A percentile compares a stretch with the other conserved stretches of the same genome.
Conservation (phyloP, 2,329 filamentous ascomycete genomes). For the Byssochlamys sp. region DNA sequence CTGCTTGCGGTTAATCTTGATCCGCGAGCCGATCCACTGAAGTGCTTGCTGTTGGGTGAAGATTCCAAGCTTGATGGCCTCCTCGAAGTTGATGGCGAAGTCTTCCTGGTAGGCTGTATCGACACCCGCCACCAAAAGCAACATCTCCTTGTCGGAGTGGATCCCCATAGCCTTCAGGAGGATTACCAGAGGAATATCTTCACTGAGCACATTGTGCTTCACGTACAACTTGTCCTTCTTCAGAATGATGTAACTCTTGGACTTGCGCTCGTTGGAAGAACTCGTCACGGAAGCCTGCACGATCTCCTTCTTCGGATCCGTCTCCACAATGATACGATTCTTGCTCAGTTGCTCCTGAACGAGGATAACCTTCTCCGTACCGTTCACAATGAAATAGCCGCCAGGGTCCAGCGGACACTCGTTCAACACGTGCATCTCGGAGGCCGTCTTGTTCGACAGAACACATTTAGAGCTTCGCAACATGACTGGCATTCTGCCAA, state of each 20-base stretch:
- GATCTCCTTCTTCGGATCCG: conserved; percentile 80
- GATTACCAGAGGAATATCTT: conserved; percentile 91
- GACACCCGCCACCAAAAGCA: conserved; percentile 78
- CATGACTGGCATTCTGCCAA: conserved; percentile 94
- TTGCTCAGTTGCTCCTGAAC: conserved; percentile 98
- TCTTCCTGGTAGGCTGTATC: conserved; percentile 87
- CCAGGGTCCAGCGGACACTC: conserved; percentile 94
- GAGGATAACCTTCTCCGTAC: conserved; percentile 95
- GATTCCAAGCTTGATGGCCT: conserved; percentile 71
- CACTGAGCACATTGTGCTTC: conserved; percentile 83
- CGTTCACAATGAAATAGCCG: conserved; percentile 94
- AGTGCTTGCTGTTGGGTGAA: conserved; percentile 91
- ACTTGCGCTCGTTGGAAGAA: conserved; percentile 94
- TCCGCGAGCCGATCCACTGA: conserved; percentile 77
- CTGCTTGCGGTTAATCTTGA: conserved; percentile 71
- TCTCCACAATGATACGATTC: conserved; percentile 95
- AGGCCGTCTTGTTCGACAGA: conserved; percentile 70
- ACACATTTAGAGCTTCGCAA: conserved; percentile 89
- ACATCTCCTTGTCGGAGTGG: conserved; percentile 86
- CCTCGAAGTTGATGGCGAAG: conserved; percentile 91
- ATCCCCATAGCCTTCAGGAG: conserved; percentile 88
- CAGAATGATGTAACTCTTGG: conserved; percentile 87
- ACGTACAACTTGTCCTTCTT: conserved; percentile 89
- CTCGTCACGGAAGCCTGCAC: conserved; percentile 94
- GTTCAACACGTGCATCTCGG: conserved; percentile 82